Percentiles rank a stretch among this genome's conserved stretches.
phyloP scores from a whole-genome alignment of 2,329 filamentous ascomycete species.

The Colletotrichum destructivum region DNA sequence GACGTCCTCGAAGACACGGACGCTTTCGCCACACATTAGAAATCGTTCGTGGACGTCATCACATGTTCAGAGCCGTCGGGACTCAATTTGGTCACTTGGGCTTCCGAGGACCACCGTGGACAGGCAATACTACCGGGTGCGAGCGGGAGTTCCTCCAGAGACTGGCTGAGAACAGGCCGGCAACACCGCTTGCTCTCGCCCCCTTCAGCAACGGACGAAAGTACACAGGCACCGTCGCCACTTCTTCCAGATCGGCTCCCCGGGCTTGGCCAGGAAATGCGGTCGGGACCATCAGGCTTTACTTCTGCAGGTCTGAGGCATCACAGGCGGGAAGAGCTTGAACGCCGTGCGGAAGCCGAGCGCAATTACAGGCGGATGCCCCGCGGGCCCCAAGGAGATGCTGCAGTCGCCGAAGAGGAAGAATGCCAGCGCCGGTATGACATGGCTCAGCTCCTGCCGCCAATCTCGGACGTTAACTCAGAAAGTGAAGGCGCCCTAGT shows the following conservation, averaged over 20 bases:
- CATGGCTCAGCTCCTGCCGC: neutral
- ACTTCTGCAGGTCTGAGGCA: neutral
- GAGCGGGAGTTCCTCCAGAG: neutral
- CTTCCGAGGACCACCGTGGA: neutral
- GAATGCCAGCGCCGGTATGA: neutral
- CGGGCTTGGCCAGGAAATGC: neutral
- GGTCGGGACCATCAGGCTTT: neutral
- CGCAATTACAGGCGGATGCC: neutral
- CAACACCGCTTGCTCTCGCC: neutral
- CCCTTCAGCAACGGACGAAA: neutral
- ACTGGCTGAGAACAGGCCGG: neutral
- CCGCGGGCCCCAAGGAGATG: neutral
- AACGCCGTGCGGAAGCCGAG: neutral
- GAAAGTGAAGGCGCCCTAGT: neutral
- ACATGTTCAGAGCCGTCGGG: neutral
- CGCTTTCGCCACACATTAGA: neutral
- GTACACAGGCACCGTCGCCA: no score
- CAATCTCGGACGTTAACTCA: neutral
- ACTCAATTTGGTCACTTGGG: neutral
- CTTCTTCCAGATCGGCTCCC: neutral
- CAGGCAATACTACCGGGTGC: neutral
- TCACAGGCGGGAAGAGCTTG: neutral
- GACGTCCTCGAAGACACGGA: neutral
- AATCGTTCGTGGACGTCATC: neutral
- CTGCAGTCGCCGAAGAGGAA: neutral